Percentiles rank a stretch among this genome's conserved stretches.
Evolutionary conservation across 495 filamentous ascomycete genomes (phyloP).

Genomic region (Neurospora sp.): DNA sequence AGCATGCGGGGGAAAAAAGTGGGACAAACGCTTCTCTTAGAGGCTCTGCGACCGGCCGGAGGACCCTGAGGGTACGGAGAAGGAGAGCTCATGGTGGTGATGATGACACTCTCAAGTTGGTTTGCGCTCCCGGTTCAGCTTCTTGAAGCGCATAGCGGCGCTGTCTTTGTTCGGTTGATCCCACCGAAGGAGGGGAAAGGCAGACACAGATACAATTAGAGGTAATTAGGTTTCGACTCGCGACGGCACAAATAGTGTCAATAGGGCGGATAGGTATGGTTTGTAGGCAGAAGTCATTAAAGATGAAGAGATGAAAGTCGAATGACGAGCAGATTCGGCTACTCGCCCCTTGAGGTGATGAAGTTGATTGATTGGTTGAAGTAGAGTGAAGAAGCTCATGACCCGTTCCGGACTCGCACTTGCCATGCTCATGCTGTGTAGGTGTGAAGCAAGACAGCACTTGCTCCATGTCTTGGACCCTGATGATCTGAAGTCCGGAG

Average conservation of each 20-base stretch:
- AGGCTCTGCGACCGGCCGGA: slow-evolving; percentile 18
- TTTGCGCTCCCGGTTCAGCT: neutral
- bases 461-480: neutral
- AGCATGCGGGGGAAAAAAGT: neutral
- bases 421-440: neutral
- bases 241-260: neutral
- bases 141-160: neutral
- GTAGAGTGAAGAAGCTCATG: neutral
- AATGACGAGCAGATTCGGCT: neutral
- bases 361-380: slow-evolving; percentile 1
- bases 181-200: neutral
- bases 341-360: neutral
- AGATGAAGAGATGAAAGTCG: neutral
- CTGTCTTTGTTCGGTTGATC: neutral
- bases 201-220: neutral
- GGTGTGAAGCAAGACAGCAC: neutral
- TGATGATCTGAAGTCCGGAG: neutral
- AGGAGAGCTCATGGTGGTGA: slow-evolving; percentile 21
- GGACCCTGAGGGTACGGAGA: slow-evolving; percentile 6
- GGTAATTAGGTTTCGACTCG: neutral
- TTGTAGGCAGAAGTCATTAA: neutral
- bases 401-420: neutral
- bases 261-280: neutral
- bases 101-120: neutral
- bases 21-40: slow-evolving; percentile 25